Evolutionary conservation across 2,329 filamentous ascomycete genomes (phyloP), one percentile per base, ranked within the genome.

Genomic region (Paraconiothyrium sp.): DNA sequence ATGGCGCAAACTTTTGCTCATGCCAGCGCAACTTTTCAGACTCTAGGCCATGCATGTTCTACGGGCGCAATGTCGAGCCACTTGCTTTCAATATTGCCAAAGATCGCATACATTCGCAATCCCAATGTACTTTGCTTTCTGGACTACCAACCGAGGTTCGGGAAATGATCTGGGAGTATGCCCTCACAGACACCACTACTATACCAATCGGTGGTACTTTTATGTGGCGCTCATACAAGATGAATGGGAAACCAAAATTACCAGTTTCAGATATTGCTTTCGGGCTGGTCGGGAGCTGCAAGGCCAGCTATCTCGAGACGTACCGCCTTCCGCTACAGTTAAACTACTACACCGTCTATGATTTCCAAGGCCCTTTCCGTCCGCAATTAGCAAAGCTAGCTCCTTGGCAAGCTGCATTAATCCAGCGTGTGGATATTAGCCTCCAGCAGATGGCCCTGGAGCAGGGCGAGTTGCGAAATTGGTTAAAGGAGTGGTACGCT

Each of bases 381-480:
- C 67, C 65, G 3, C 27, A 30, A 1, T 43, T 67, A 7, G 6
- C 22, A 3, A 24, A 14, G 6, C 46, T 67, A 5, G 58, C 60
- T 20, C 64, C 61, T 2, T 67, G 67, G 65, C 67, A 69, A 58
- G 64, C 64, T 32, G 67, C 61, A 22, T 52, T 67, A 1, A 61
- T 69, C 32, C 59, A 64, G 30, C 34, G 51, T 14, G 30, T 69
- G 5, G 65, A 64, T 11, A 63, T 64, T 27, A 60, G 59, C 37
- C 49, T 69, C 8, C 51, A 59, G 43, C 64, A 67, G 30, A 35
- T 46, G 2, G 41, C 44, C 14, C 55, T 68, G 1, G 66, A 68
- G 39, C 22, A 51, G 16, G 44, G 44, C 37, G 24, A 50, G 11
- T 48, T 67, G 7, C 13, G 20, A 13, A 37, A 54, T 1, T 62